A percentile compares a stretch with the other conserved stretches of the same genome.
Evolutionary conservation across 257 asterid species (phyloP).

Genomic region (Agastache rugosa): DNA sequence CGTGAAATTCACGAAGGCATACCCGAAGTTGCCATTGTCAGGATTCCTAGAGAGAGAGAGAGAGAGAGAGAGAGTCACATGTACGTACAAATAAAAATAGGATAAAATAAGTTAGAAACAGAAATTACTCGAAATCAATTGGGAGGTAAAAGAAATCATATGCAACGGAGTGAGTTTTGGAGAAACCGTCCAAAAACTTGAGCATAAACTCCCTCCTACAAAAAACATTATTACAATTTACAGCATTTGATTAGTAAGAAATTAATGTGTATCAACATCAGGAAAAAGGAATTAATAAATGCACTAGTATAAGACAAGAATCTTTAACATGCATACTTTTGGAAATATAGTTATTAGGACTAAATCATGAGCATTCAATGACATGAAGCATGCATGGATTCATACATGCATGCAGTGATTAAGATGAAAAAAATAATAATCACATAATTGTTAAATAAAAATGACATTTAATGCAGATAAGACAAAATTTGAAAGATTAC

Average conservation of each 20-base stretch:
- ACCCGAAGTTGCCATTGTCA: slow-evolving; percentile 48
- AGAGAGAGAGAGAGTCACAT: not conserved
- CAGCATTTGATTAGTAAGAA: not conserved
- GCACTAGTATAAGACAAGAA: not conserved
- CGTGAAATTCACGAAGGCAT: slow-evolving; percentile 63
- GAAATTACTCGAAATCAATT: slow-evolving; percentile 54
- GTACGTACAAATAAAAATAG: no score
- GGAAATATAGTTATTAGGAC: slow-evolving; percentile 28
- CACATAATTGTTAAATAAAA: no score
- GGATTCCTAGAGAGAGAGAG: not conserved
- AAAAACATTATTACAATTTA: not conserved
- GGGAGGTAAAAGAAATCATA: slow-evolving; percentile 71
- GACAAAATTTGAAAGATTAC: slow-evolving; percentile 23
- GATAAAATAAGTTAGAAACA: not conserved
- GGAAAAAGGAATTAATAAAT: not conserved
- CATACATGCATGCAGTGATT: not conserved
- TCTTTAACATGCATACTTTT: not conserved
- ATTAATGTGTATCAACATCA: not conserved
- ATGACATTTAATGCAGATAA: slow-evolving; percentile 28
- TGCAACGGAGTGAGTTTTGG: slow-evolving; percentile 40
- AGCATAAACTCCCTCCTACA: slow-evolving; percentile 54
- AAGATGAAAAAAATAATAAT: not conserved
- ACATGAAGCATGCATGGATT: not conserved
- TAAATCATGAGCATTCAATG: slow-evolving; percentile 28
- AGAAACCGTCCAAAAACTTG: slow-evolving; percentile 47